Percentiles rank a stretch among this genome's conserved stretches.
Evolutionary conservation across 768 basidiomycete genomes (phyloP).

Genomic region (Agrocybe praecox): DNA sequence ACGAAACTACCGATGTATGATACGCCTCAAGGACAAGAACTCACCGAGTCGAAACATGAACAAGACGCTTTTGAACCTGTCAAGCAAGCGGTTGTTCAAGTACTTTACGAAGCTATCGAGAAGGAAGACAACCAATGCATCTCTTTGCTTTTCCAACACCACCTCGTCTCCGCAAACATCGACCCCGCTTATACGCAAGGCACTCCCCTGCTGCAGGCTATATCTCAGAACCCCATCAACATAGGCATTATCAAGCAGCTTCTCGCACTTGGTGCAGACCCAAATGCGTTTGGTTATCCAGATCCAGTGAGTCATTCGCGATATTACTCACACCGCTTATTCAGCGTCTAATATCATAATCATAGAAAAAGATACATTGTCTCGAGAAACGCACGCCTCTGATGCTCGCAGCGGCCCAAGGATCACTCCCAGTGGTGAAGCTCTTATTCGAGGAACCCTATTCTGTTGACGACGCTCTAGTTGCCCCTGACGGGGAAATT

Average conservation of each 20-base stretch:
- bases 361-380: background rate
- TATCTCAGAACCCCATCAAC: background rate
- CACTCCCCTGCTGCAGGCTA: constrained; percentile 2
- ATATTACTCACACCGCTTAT: background rate
- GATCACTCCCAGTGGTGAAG: constrained; percentile 6
- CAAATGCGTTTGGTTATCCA: constrained; percentile 2
- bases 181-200: background rate
- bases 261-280: constrained; percentile 4
- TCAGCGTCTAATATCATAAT: too few species aligned
- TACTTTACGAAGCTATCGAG: background rate
- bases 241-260: constrained; percentile 4
- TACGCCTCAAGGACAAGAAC: background rate
- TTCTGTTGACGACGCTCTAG: constrained; percentile 4
- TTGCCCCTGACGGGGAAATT: constrained; percentile 9
- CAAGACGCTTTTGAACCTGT: background rate
- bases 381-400: background rate
- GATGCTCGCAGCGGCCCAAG: constrained; percentile 5
- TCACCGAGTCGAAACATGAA: constrained; percentile 3
- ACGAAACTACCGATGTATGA: constrained; percentile 1
- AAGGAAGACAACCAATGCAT: constrained; percentile 3
- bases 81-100: background rate
- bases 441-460: constrained; percentile 3
- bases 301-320: background rate
- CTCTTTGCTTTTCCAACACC: background rate
- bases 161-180: background rate